Percentiles rank a stretch among this genome's conserved stretches.
Evolutionary conservation across 2,329 filamentous ascomycete genomes (phyloP).

Genomic region (Fusarium aywerte): DNA sequence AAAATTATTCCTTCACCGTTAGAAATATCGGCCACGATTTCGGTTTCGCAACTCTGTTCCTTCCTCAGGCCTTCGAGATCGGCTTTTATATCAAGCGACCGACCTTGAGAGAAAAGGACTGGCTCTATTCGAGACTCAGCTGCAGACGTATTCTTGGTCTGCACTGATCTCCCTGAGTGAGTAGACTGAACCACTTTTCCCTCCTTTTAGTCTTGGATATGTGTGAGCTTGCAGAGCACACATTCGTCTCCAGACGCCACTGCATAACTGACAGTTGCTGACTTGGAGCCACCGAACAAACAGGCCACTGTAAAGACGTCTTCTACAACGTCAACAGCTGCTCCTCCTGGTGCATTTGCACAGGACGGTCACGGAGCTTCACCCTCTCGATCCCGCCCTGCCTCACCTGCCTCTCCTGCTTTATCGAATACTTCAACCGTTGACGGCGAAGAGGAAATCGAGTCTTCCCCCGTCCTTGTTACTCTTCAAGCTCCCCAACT

Average conservation of each 20-base stretch:
- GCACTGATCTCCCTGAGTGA: conserved; percentile 70
- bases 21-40: conserved; percentile 31
- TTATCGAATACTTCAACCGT: conserved; percentile 72
- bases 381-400: conserved; percentile 49
- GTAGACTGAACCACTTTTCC: conserved; percentile 17
- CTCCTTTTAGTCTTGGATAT: conserved; percentile 25
- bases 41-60: conserved; percentile 35
- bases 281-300: conserved; percentile 35
- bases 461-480: conserved; percentile 68
- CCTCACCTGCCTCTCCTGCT: conserved; percentile 64
- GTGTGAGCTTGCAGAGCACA: conserved; percentile 37
- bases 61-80: conserved; percentile 40
- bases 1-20: conserved; percentile 31
- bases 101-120: conserved; percentile 46
- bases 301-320: conserved; percentile 65
- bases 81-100: conserved; percentile 41
- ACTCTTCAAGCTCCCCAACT: conserved; percentile 68
- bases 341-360: conserved; percentile 69
- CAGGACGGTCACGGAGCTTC: conserved; percentile 63
- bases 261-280: conserved; percentile 41
- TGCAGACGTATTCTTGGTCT: conserved; percentile 69
- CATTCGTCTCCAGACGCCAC: conserved; percentile 41
- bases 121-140: conserved; percentile 61
- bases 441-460: conserved; percentile 65
- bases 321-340: conserved; percentile 60